Evolutionary conservation across 129 eudicot species (phyloP).

Genomic region (Chrysanthemum makinoi): DNA sequence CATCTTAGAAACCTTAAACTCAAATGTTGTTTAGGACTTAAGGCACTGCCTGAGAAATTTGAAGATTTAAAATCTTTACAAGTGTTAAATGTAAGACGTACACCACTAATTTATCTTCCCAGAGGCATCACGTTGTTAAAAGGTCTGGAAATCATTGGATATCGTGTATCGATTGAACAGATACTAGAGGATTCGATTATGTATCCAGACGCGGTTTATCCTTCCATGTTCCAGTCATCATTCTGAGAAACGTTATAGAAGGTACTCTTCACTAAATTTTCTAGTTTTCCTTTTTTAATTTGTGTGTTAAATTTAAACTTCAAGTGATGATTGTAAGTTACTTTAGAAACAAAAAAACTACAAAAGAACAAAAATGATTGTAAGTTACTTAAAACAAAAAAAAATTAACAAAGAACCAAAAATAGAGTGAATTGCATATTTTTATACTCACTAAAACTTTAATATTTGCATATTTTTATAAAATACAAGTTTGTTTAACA

Average conservation of each 20-base stretch:
- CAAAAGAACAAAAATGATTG: too few relatives aligned
- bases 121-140: neutral
- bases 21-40: neutral
- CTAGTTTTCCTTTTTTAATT: too few relatives aligned
- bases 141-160: constrained; percentile 2
- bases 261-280: too few relatives aligned
- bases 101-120: neutral
- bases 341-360: too few relatives aligned
- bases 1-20: neutral
- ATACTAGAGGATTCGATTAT: neutral
- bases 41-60: neutral
- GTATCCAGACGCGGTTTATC: neutral
- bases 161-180: neutral
- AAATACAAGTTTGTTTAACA: too few relatives aligned
- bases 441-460: too few relatives aligned
- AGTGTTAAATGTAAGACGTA: neutral
- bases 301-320: too few relatives aligned
- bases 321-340: too few relatives aligned
- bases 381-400: too few relatives aligned
- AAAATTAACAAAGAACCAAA: too few relatives aligned
- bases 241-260: neutral
- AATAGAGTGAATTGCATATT: too few relatives aligned
- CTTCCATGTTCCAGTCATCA: neutral
- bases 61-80: neutral
- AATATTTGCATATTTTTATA: too few relatives aligned